phyloP scores from a whole-genome alignment of 1,139 yeast species.

The Geotrichum histeridarum region DNA sequence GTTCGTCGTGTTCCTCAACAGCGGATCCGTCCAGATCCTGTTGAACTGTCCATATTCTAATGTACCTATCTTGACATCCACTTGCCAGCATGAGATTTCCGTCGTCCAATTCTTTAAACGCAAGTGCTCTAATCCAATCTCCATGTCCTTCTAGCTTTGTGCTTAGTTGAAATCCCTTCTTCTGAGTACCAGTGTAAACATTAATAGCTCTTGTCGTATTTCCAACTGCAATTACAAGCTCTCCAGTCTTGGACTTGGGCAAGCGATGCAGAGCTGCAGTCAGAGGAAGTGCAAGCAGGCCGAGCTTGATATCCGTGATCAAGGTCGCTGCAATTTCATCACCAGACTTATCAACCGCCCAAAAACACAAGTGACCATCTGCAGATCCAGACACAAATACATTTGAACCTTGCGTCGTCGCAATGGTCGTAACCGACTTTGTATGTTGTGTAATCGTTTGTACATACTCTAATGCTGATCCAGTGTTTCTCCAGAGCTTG shows the following conservation, averaged over 20 bases:
- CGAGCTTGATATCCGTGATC: constrained; percentile 23
- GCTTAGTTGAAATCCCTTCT: constrained; percentile 37
- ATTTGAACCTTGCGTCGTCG: constrained; percentile 31
- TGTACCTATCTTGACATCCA: constrained; percentile 87
- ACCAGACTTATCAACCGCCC: constrained; percentile 39
- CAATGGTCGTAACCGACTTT: constrained; percentile 46
- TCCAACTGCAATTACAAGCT: constrained; percentile 57
- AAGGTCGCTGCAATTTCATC: constrained; percentile 35
- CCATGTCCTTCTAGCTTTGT: constrained; percentile 79
- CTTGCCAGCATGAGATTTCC: constrained; percentile 57
- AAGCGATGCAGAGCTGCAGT: constrained; percentile 43
- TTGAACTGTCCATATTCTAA: constrained; percentile 76
- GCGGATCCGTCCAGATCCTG: constrained; percentile 42
- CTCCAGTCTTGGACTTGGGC: constrained; percentile 20
- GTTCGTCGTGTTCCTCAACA: constrained; percentile 16
- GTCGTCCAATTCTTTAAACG: constrained; percentile 50
- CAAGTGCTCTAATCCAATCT: constrained; percentile 81
- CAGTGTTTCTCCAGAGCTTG: constrained; percentile 51
- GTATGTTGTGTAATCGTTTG: constrained; percentile 41
- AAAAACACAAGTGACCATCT: constrained; percentile 23
- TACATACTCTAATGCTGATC: constrained; percentile 23
- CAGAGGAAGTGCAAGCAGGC: constrained; percentile 58
- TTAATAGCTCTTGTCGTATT: constrained; percentile 65
- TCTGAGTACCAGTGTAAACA: constrained; percentile 40
- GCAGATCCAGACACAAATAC: constrained; percentile 24